Percentiles rank a stretch among this genome's conserved stretches.
Conservation (phyloP, 108 stramenopile species). For the Discostella pseudostelligera region DNA sequence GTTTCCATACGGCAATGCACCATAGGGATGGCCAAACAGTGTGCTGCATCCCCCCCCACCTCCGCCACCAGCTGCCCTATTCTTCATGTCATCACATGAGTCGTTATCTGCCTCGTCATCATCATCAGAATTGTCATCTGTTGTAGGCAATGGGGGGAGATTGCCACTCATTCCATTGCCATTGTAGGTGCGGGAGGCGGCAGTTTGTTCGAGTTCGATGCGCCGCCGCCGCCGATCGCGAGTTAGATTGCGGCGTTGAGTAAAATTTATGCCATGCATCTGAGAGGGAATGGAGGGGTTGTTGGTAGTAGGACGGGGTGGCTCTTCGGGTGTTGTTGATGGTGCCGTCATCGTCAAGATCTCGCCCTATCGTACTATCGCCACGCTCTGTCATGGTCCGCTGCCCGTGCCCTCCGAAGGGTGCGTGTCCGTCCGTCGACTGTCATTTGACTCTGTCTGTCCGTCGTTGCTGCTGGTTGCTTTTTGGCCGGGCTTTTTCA, state of each 20-base stretch:
- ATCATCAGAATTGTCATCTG: constrained; percentile 3
- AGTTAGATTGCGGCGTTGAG: constrained; percentile 21
- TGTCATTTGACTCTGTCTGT: no score
- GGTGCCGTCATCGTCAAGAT: background rate
- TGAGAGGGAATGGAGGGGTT: background rate
- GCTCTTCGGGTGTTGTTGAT: background rate
- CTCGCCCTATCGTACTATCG: background rate
- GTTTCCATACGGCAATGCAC: constrained; percentile 76
- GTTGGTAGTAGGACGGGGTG: background rate
- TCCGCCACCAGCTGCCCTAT: background rate
- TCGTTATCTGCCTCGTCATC: constrained; percentile 3
- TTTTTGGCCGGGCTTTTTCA: no score
- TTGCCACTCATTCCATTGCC: constrained; percentile 38
- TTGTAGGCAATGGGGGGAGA: constrained; percentile 36
- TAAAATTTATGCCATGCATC: constrained; percentile 1
- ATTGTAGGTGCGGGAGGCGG: constrained; percentile 26
- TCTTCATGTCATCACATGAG: no score
- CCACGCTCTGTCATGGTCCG: no score
- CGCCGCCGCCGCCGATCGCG: constrained; percentile 13
- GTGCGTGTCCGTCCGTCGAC: no score
- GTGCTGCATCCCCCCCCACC: constrained; percentile 28
- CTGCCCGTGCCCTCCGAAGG: no score
- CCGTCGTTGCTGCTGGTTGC: no score
- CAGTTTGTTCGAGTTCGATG: constrained; percentile 33
- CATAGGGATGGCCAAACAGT: constrained; percentile 69